A percentile compares a stretch with the other conserved stretches of the same genome.
phyloP scores from a whole-genome alignment of 306 rosid genomes.

The Luffa aegyptiaca region DNA sequence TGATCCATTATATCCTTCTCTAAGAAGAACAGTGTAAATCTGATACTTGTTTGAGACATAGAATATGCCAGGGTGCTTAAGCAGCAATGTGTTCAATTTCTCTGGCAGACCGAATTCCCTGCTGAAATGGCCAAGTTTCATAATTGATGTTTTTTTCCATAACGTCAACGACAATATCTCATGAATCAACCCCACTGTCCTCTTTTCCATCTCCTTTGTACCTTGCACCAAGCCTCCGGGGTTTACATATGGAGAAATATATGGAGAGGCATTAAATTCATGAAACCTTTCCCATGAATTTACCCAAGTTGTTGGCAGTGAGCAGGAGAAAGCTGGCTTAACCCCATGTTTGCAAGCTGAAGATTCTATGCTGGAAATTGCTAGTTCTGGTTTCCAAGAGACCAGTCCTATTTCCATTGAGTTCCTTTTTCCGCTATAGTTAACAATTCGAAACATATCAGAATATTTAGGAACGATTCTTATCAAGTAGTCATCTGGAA shows the following conservation, averaged over 20 bases:
- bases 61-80: conserved; percentile 71
- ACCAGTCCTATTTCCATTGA: conserved; percentile 70
- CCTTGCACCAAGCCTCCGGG: conserved; percentile 31
- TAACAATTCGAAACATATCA: conserved; percentile 50
- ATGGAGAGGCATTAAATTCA: conserved; percentile 49
- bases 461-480: conserved; percentile 42
- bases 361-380: conserved; percentile 48
- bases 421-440: conserved; percentile 42
- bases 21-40: conserved; percentile 62
- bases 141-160: conserved; percentile 74
- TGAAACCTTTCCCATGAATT: conserved; percentile 63
- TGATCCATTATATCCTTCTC: conserved; percentile 63
- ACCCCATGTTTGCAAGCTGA: conserved; percentile 26
- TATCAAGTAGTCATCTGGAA: conserved; percentile 67
- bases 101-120: conserved; percentile 64
- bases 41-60: conserved; percentile 75
- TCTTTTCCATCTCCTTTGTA: conserved; percentile 70
- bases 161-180: conserved; percentile 70
- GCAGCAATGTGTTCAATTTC: conserved; percentile 54
- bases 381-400: conserved; percentile 60
- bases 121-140: conserved; percentile 66
- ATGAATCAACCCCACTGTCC: conserved; percentile 63
- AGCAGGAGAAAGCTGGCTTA: conserved; percentile 44
- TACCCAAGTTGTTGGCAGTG: conserved; percentile 64
- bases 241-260: conserved; percentile 61